phyloP scores from a whole-genome alignment of 2,329 filamentous ascomycete genomes.

The Aspergillus terreus region DNA sequence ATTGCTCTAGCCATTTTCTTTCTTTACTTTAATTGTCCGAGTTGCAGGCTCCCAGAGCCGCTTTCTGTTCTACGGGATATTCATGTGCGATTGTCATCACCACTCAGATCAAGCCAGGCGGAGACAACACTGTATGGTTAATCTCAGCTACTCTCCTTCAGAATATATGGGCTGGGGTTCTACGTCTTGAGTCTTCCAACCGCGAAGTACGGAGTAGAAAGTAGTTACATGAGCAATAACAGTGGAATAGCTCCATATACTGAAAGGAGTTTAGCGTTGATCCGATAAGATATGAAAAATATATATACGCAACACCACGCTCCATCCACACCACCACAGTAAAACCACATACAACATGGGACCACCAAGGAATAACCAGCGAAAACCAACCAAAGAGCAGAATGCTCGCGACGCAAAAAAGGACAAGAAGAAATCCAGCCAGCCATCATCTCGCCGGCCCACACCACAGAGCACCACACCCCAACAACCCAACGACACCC shows the following conservation, averaged over 20 bases:
- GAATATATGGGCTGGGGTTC: no score
- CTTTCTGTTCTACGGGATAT: slow-evolving; percentile 9
- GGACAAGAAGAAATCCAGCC: slow-evolving; percentile 9
- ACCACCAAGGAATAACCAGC: slow-evolving; percentile 3
- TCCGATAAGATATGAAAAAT: neutral
- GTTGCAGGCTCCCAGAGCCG: slow-evolving; percentile 7
- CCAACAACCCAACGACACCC: slow-evolving; percentile 4
- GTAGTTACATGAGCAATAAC: no score
- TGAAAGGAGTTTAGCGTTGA: no score
- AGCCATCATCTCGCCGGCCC: slow-evolving; percentile 3
- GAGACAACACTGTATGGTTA: neutral
- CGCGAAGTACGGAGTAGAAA: no score
- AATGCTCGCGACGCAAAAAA: slow-evolving; percentile 7
- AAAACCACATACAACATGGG: slow-evolving; percentile 1
- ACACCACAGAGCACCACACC: neutral
- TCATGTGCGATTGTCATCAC: slow-evolving; percentile 5
- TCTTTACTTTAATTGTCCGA: slow-evolving; percentile 12
- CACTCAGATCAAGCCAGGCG: slow-evolving; percentile 5
- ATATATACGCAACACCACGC: neutral
- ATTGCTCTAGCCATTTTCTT: slow-evolving; percentile 19
- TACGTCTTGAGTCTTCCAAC: no score
- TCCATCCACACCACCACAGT: no score
- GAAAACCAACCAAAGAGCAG: neutral
- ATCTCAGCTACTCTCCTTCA: no score
- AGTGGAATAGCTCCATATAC: no score